A percentile compares a stretch with the other conserved stretches of the same genome.
phyloP scores from a whole-genome alignment of 1,139 yeast species.

The Blastobotrys persicus region DNA sequence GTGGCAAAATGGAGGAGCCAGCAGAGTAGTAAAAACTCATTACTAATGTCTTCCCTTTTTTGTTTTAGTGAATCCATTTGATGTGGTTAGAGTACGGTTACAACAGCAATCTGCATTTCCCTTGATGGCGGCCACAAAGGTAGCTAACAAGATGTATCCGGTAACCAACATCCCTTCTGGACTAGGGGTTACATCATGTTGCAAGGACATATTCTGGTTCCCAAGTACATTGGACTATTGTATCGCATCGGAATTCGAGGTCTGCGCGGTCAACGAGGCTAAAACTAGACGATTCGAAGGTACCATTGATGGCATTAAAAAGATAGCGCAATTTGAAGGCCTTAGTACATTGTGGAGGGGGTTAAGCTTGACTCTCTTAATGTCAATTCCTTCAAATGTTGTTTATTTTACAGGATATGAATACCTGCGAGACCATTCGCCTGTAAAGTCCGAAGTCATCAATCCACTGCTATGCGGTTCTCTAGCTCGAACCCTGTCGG shows the following conservation, averaged over 20 bases:
- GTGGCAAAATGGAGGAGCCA: neutral
- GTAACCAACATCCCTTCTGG: conserved; percentile 30
- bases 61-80: conserved; percentile 78
- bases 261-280: conserved; percentile 38
- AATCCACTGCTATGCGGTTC: conserved; percentile 89
- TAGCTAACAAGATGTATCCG: conserved; percentile 24
- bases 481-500: conserved; percentile 77
- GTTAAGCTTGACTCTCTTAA: conserved; percentile 70
- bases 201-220: conserved; percentile 42
- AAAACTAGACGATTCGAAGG: conserved; percentile 44
- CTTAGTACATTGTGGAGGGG: conserved; percentile 83
- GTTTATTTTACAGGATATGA: conserved; percentile 96
- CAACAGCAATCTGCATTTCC: conserved; percentile 69
- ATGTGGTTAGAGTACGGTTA: conserved; percentile 83
- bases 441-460: conserved; percentile 48
- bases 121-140: conserved; percentile 21
- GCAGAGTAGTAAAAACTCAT: neutral
- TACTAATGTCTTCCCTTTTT: neutral
- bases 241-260: conserved; percentile 38
- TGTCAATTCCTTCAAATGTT: conserved; percentile 92
- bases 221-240: conserved; percentile 43
- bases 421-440: conserved; percentile 71
- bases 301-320: conserved; percentile 69
- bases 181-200: conserved; percentile 40
- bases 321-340: conserved; percentile 73